These are phyloP conservation scores for Tetrahymena malaccensis DNA, from an alignment of 73 alveolate genomes.

Conservation along the genomic window DNA sequence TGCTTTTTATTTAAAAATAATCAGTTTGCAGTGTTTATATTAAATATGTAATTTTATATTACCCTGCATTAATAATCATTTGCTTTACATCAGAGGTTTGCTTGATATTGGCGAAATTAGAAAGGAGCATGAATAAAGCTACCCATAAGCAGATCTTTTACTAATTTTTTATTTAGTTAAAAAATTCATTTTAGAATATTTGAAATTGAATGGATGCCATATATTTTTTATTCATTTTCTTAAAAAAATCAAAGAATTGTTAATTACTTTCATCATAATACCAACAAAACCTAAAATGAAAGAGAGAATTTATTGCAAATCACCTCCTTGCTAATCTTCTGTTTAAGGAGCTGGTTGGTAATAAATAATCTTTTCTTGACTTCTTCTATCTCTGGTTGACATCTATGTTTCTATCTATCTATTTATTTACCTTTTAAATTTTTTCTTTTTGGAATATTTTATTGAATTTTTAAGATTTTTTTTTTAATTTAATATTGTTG, in stretches of 20 bases:
- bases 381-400: background rate
- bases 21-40: too few relatives aligned
- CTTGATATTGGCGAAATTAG: background rate
- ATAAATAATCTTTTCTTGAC: background rate
- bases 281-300: background rate
- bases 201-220: background rate
- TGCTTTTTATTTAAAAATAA: background rate
- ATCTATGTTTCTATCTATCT: background rate
- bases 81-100: background rate
- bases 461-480: background rate
- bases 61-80: background rate
- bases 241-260: too few relatives aligned
- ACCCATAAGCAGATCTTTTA: background rate
- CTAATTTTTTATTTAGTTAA: background rate
- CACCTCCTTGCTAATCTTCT: background rate
- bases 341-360: background rate
- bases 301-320: background rate
- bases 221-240: too few relatives aligned
- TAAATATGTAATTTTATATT: background rate
- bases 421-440: background rate
- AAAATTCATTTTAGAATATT: too few relatives aligned
- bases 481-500: background rate
- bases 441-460: background rate
- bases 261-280: background rate
- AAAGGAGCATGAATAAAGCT: background rate